phyloP scores from a whole-genome alignment of 805 yeast genomes.

The Ogataea corticis region DNA sequence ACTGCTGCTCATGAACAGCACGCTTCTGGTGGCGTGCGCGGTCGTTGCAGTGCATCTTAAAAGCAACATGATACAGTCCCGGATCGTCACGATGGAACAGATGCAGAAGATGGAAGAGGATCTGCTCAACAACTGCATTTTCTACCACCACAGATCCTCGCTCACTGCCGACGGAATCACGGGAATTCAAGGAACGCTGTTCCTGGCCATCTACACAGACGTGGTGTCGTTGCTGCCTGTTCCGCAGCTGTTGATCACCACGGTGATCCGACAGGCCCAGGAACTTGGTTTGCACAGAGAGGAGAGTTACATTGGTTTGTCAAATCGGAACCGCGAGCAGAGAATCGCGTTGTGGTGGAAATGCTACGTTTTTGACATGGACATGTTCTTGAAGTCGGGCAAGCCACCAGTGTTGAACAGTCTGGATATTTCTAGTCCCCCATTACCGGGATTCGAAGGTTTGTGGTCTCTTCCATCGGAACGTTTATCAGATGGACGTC shows the following conservation, averaged over 20 bases:
- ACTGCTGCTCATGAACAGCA: conserved; percentile 32
- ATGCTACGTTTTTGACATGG: conserved; percentile 48
- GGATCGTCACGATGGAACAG: conserved; percentile 17
- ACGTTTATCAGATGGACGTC: conserved; percentile 10
- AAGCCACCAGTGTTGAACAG: conserved; percentile 48
- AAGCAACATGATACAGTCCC: conserved; percentile 3
- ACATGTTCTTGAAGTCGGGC: conserved; percentile 46
- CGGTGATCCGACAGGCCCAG: conserved; percentile 54
- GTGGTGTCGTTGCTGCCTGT: conserved; percentile 37
- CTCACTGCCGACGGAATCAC: conserved; percentile 51
- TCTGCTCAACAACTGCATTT: conserved; percentile 43
- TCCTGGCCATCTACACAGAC: conserved; percentile 45
- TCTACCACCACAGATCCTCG: conserved; percentile 52
- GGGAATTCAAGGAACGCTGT: conserved; percentile 52
- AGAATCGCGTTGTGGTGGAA: conserved; percentile 51
- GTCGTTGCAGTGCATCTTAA: conserved; percentile 10
- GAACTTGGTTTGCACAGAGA: conserved; percentile 57
- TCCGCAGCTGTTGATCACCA: conserved; percentile 41
- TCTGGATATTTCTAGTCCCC: conserved; percentile 39
- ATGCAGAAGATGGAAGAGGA: conserved; percentile 31
- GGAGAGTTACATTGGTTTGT: conserved; percentile 42
- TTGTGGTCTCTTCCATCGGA: conserved; percentile 23
- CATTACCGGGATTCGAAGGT: conserved; percentile 24
- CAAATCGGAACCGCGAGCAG: conserved; percentile 36
- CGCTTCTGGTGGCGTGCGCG: conserved; percentile 24